Percentiles rank a stretch among this genome's conserved stretches.
Evolutionary conservation across 148 eudicot species (phyloP).

Genomic region (Cornus controversa): DNA sequence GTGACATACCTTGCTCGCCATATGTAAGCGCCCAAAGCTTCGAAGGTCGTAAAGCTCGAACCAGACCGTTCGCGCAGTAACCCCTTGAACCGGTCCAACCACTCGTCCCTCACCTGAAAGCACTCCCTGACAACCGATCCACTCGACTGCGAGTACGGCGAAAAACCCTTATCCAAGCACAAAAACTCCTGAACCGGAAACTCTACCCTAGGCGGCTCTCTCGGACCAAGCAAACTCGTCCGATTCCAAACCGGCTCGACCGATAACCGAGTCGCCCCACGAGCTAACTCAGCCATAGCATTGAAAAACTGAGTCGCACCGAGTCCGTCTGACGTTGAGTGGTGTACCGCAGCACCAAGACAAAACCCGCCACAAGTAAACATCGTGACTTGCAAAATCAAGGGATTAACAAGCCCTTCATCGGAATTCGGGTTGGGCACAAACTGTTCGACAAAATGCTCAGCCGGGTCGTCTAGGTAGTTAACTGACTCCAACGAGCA

Average conservation of each 20-base stretch:
- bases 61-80: constrained; percentile 45
- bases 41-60: constrained; percentile 60
- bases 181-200: constrained; percentile 49
- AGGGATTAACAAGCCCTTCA: constrained; percentile 21
- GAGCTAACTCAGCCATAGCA: constrained; percentile 53
- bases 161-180: constrained; percentile 35
- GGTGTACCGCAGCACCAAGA: constrained; percentile 61
- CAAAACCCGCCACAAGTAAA: constrained; percentile 63
- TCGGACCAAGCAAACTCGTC: constrained; percentile 46
- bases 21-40: constrained; percentile 74
- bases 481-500: constrained; percentile 21
- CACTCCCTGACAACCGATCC: constrained; percentile 42
- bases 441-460: constrained; percentile 24
- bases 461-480: constrained; percentile 34
- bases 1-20: constrained; percentile 62
- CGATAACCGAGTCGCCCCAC: constrained; percentile 31
- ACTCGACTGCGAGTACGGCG: constrained; percentile 17
- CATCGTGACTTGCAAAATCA: constrained; percentile 45
- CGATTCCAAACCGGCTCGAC: constrained; percentile 66
- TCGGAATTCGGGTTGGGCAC: constrained; percentile 33
- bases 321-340: constrained; percentile 56
- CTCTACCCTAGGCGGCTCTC: constrained; percentile 46
- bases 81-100: constrained; percentile 55
- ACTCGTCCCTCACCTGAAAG: constrained; percentile 44
- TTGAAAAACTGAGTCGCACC: constrained; percentile 66